These are phyloP conservation scores for Neopestalotiopsis clavispora DNA, from an alignment of 2,329 filamentous ascomycete genomes.

Conservation along the genomic window DNA sequence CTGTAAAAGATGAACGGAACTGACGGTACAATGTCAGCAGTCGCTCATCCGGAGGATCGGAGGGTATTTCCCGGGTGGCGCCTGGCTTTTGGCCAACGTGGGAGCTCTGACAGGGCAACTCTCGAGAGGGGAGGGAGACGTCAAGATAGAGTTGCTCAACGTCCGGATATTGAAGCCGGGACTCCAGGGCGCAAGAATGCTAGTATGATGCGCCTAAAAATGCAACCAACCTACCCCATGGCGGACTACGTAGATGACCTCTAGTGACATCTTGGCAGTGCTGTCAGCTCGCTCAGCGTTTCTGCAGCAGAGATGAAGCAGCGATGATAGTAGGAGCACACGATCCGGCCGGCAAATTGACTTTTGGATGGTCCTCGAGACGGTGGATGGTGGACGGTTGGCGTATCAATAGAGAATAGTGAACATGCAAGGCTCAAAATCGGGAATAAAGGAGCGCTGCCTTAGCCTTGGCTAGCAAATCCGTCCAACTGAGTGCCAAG, in stretches of 20 bases:
- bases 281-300: not conserved
- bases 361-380: not conserved
- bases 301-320: not conserved
- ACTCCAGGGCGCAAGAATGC: not conserved
- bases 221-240: conserved; percentile 66
- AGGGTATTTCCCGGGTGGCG: not conserved
- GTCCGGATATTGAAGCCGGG: not conserved
- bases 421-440: not conserved
- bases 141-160: not conserved
- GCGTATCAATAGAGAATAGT: not conserved
- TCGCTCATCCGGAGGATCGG: not conserved
- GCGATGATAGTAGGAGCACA: not conserved
- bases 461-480: not conserved
- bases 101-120: not conserved
- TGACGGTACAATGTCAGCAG: conserved; percentile 42
- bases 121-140: not conserved
- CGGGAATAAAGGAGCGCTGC: not conserved
- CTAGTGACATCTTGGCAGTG: conserved; percentile 61
- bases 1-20: conserved; percentile 91
- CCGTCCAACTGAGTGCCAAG: not conserved
- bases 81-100: conserved; percentile 20
- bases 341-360: not conserved
- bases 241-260: conserved; percentile 75
- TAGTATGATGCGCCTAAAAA: not conserved
- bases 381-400: not conserved